phyloP scores from a whole-genome alignment of 129 eudicot species.

The Mikania micrantha region DNA sequence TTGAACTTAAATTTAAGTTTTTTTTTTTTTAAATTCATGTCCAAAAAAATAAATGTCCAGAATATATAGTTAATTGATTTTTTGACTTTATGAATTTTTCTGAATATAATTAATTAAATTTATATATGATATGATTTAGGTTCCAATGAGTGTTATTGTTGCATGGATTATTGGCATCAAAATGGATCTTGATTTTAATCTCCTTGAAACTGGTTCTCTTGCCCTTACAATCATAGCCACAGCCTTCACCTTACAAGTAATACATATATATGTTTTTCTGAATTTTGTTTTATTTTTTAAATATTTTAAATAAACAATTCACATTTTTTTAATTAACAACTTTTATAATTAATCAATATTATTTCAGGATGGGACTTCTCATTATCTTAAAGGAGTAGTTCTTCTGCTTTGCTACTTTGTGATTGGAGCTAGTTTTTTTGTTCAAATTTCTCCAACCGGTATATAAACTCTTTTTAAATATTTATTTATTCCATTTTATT shows the following conservation, averaged over 20 bases:
- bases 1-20: not conserved
- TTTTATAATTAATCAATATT: not conserved
- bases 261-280: not conserved
- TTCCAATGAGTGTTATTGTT: conserved; percentile 53
- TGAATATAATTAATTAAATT: not conserved
- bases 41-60: too few relatives aligned
- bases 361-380: conserved; percentile 88
- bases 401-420: conserved; percentile 77
- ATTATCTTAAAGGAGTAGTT: conserved; percentile 80
- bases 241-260: conserved; percentile 83
- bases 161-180: conserved; percentile 65
- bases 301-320: not conserved
- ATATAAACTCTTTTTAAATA: not conserved
- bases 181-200: conserved; percentile 73
- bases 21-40: not conserved
- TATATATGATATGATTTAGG: conserved; percentile 16
- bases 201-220: conserved; percentile 70
- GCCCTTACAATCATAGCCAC: conserved; percentile 65
- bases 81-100: not conserved
- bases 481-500: not conserved
- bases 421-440: conserved; percentile 64
- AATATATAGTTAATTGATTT: not conserved
- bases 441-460: conserved; percentile 39
- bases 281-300: not conserved
- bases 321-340: not conserved